Evolutionary conservation across 2,329 filamentous ascomycete species (phyloP).

Genomic region (Arachnomyces sp.): DNA sequence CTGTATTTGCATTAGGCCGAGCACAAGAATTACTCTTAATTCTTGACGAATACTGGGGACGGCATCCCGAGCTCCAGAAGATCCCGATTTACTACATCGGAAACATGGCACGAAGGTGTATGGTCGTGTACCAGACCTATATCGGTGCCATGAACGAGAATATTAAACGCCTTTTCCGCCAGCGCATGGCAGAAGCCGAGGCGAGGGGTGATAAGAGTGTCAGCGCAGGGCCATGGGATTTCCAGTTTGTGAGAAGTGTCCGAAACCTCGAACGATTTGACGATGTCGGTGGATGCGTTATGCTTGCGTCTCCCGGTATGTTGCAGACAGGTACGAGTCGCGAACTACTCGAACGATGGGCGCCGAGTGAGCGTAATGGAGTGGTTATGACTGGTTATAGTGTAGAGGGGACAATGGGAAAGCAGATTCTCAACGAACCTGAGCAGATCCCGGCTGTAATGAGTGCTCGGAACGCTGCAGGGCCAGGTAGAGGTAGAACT

Average conservation of each 20-base stretch:
- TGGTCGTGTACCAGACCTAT: conserved; percentile 98
- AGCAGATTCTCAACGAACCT: conserved; percentile 88
- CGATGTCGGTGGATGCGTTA: conserved; percentile 89
- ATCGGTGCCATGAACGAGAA: conserved; percentile 99
- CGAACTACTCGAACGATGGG: conserved; percentile 90
- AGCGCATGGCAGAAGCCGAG: conserved; percentile 85
- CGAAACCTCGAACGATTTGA: conserved; percentile 94
- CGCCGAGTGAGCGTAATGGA: conserved; percentile 92
- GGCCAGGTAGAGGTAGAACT: conserved; percentile 49
- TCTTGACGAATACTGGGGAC: conserved; percentile 92
- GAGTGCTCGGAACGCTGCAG: conserved; percentile 55
- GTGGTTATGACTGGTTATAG: conserved; percentile 98
- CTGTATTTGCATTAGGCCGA: conserved; percentile 87
- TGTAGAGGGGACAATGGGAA: conserved; percentile 96
- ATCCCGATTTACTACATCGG: conserved; percentile 96
- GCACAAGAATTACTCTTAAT: conserved; percentile 92
- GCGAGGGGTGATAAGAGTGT: conserved; percentile 68
- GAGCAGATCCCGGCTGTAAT: conserved; percentile 93
- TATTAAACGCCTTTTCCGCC: conserved; percentile 89
- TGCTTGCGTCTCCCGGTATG: conserved; percentile 97
- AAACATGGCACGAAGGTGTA: conserved; percentile 89
- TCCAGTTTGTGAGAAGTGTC: conserved; percentile 83
- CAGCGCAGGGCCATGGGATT: conserved; percentile 76
- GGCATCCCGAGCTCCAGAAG: conserved; percentile 79
- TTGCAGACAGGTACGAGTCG: conserved; percentile 91